phyloP scores from a whole-genome alignment of 225 moss, liverwort and hornwort species.

The Bryum argenteum region DNA sequence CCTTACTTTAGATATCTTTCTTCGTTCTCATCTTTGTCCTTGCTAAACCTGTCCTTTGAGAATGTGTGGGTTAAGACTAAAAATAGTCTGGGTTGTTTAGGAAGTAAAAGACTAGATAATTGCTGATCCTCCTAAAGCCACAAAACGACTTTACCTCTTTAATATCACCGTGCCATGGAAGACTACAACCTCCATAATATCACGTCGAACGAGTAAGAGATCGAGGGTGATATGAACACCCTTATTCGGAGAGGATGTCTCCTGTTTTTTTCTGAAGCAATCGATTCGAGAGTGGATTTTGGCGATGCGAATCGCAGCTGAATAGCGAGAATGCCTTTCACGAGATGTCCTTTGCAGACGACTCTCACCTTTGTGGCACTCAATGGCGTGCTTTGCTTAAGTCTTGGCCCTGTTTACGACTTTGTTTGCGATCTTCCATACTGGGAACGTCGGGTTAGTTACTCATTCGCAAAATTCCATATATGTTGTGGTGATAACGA shows the following conservation, averaged over 20 bases:
- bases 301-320: conserved; percentile 13
- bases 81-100: no score
- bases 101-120: no score
- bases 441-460: conserved; percentile 88
- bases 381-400: conserved; percentile 69
- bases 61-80: no score
- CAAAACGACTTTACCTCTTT: no score
- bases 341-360: conserved; percentile 66
- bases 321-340: conserved; percentile 56
- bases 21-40: background rate
- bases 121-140: no score
- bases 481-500: background rate
- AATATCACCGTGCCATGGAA: no score
- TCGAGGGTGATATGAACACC: background rate
- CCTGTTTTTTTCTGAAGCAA: background rate
- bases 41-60: background rate
- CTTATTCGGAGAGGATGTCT: background rate
- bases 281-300: conserved; percentile 3
- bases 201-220: no score
- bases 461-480: background rate
- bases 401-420: conserved; percentile 84
- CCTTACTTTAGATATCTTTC: background rate
- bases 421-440: conserved; percentile 89
- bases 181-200: no score
- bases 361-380: conserved; percentile 73